Evolutionary conservation across 2,329 filamentous ascomycete genomes (phyloP).

Genomic region (Monilinia laxa): DNA sequence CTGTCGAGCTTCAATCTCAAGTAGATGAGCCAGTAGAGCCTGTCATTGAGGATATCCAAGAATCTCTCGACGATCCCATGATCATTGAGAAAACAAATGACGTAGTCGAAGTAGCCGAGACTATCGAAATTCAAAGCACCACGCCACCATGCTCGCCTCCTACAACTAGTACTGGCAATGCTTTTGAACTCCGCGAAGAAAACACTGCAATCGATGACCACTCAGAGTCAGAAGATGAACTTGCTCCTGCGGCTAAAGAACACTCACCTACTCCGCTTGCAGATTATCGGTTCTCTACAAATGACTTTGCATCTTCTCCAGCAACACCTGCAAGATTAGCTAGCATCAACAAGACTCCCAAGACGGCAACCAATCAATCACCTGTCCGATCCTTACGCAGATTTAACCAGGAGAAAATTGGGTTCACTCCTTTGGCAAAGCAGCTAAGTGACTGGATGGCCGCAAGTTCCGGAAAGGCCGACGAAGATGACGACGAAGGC

Average conservation of each 20-base stretch:
- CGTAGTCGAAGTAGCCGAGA: conserved; percentile 25
- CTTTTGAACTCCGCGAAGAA: conserved; percentile 51
- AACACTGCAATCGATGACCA: conserved; percentile 46
- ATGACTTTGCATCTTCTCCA: conserved; percentile 40
- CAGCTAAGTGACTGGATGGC: conserved; percentile 64
- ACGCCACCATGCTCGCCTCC: conserved; percentile 35
- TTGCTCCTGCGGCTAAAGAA: conserved; percentile 40
- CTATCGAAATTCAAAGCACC: conserved; percentile 26
- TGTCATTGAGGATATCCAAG: conserved; percentile 10
- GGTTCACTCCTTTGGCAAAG: conserved; percentile 63
- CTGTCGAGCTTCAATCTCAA: conserved; percentile 20
- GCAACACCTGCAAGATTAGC: conserved; percentile 46
- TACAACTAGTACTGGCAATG: conserved; percentile 25
- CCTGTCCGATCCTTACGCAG: conserved; percentile 15
- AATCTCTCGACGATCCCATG: conserved; percentile 26
- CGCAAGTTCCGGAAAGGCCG: conserved; percentile 53
- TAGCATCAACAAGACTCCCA: conserved; percentile 32
- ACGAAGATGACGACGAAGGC: conserved; percentile 21
- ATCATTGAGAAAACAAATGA: conserved; percentile 27
- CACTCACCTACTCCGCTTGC: conserved; percentile 32
- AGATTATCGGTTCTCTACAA: conserved; percentile 37
- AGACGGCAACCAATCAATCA: conserved; percentile 23
- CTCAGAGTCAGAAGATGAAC: conserved; percentile 59
- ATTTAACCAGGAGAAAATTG: conserved; percentile 42
- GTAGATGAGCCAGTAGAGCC: conserved; percentile 25